These are phyloP conservation scores for Golovinomyces cichoracearum DNA, from an alignment of 2,329 filamentous ascomycete species.

Conservation along the genomic window DNA sequence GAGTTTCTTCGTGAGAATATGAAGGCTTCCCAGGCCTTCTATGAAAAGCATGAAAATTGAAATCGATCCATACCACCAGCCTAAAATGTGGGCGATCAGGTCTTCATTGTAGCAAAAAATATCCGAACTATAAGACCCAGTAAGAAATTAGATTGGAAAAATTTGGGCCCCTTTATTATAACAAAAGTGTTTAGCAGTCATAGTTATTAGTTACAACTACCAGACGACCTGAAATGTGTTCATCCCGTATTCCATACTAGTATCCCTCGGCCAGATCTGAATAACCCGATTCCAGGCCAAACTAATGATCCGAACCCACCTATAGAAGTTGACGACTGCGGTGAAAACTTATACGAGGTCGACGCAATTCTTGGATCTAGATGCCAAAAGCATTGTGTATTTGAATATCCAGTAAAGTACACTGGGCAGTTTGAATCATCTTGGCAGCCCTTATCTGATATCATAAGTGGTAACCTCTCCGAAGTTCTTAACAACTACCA, in stretches of 20 bases:
- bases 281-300: neutral
- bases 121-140: slow-evolving; percentile 1
- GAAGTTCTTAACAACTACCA: neutral
- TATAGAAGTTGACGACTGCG: neutral
- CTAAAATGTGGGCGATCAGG: neutral
- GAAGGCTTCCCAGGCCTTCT: slow-evolving; percentile 1
- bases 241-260: slow-evolving; percentile 2
- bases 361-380: neutral
- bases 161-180: slow-evolving; percentile 1
- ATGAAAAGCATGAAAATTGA: neutral
- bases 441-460: neutral
- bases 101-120: slow-evolving; percentile 1
- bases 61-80: neutral
- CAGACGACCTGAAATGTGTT: neutral
- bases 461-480: neutral
- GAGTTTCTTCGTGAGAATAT: slow-evolving; percentile 1
- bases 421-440: neutral
- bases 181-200: neutral
- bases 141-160: slow-evolving; percentile 2
- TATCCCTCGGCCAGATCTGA: slow-evolving; percentile 1
- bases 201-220: slow-evolving; percentile 2
- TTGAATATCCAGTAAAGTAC: slow-evolving; percentile 1
- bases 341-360: neutral
- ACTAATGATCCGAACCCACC: neutral
- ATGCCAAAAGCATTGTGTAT: neutral